These are phyloP conservation scores for Sporothrix sp. DNA, from an alignment of 2,329 filamentous ascomycete species.

Conservation along the genomic window DNA sequence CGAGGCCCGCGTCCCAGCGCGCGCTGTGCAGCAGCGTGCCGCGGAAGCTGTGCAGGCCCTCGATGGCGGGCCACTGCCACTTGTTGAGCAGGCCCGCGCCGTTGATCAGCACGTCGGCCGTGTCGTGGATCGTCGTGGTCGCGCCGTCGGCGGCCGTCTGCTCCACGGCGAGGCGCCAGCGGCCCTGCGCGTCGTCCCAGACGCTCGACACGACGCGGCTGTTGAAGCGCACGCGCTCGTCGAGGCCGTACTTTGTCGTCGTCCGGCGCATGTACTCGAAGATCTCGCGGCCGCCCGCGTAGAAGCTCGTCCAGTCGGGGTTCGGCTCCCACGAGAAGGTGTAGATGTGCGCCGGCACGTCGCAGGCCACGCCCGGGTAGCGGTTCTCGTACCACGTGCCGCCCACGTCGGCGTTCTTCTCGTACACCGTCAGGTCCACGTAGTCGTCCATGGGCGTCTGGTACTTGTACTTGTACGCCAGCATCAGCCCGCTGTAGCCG, in stretches of 20 bases:
- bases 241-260: conserved; percentile 24
- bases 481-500: conserved; percentile 4
- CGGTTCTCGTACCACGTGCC: conserved; percentile 51
- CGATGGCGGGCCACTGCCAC: conserved; percentile 22
- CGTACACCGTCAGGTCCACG: conserved; percentile 47
- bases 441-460: conserved; percentile 5
- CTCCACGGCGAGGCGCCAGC: conserved; percentile 25
- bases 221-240: conserved; percentile 33
- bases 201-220: conserved; percentile 16
- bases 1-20: conserved; percentile 19
- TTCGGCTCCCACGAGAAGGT: conserved; percentile 48
- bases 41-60: conserved; percentile 25
- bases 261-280: conserved; percentile 25
- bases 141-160: conserved; percentile 19
- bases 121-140: conserved; percentile 8
- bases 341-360: conserved; percentile 50
- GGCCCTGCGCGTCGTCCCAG: conserved; percentile 34
- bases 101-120: conserved; percentile 16
- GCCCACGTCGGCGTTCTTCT: conserved; percentile 45
- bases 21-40: conserved; percentile 24
- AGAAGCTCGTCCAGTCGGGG: conserved; percentile 24
- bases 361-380: conserved; percentile 48
- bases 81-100: conserved; percentile 18
- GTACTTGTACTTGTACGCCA: conserved; percentile 14
- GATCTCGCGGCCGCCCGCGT: conserved; percentile 20